Percentiles rank a stretch among this genome's conserved stretches.
phyloP scores from a whole-genome alignment of 306 rosid genomes.

The Boehmeria nivea region DNA sequence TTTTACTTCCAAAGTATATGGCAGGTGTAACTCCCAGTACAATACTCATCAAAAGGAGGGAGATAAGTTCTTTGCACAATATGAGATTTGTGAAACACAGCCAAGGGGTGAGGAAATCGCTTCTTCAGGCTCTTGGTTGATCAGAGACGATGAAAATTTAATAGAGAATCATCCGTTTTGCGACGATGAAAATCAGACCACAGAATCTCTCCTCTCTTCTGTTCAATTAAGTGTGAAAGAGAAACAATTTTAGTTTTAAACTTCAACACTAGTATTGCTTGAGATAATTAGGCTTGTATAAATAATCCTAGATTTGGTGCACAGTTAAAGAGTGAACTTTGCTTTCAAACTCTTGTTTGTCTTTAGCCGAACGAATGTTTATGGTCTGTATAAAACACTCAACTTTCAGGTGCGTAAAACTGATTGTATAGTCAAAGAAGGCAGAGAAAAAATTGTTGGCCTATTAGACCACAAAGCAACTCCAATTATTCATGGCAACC shows the following conservation, averaged over 20 bases:
- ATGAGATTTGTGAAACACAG: not conserved
- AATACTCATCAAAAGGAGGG: slow-evolving; percentile 17
- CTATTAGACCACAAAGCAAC: no score
- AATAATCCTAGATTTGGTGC: no score
- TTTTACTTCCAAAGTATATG: slow-evolving; percentile 22
- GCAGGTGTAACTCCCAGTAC: slow-evolving; percentile 36
- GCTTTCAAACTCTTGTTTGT: no score
- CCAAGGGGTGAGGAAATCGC: slow-evolving; percentile 6
- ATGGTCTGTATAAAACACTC: no score
- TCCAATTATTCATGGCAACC: no score
- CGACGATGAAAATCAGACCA: slow-evolving; percentile 24
- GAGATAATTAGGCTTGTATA: no score
- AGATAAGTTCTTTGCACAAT: not conserved
- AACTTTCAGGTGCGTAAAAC: no score
- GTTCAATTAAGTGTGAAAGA: not conserved
- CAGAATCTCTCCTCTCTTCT: slow-evolving; percentile 36
- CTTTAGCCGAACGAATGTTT: no score
- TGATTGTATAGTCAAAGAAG: no score
- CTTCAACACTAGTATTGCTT: no score
- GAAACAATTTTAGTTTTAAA: not conserved
- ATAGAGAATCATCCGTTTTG: slow-evolving; percentile 42
- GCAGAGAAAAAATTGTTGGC: no score
- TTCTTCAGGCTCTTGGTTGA: not conserved
- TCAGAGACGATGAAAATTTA: slow-evolving; percentile 6
- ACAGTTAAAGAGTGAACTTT: no score